Evolutionary conservation across 2,329 filamentous ascomycete genomes (phyloP).

Genomic region (Paraconiothyrium sp.): DNA sequence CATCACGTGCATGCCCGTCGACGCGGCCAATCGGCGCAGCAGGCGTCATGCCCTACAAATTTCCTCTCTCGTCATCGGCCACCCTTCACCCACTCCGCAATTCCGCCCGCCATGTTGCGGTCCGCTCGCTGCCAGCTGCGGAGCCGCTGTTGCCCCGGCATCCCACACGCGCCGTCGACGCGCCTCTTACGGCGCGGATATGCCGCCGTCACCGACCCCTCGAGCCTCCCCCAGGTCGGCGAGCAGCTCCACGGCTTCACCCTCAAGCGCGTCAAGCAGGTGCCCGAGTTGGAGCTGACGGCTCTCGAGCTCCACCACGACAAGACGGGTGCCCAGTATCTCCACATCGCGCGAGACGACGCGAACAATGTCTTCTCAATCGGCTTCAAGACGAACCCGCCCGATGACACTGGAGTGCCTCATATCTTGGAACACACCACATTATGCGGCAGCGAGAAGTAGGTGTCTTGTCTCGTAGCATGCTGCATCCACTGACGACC

Average conservation of each 20-base stretch:
- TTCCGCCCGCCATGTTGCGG: constrained; percentile 47
- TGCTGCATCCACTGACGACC: constrained; percentile 20
- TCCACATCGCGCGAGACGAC: constrained; percentile 94
- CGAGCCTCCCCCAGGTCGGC: constrained; percentile 79
- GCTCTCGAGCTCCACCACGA: constrained; percentile 91
- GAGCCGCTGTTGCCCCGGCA: constrained; percentile 24
- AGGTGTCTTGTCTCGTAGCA: constrained; percentile 30
- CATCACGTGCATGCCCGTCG: background rate
- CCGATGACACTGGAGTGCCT: constrained; percentile 93
- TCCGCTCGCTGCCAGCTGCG: constrained; percentile 43
- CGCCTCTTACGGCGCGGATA: constrained; percentile 46
- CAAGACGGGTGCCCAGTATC: constrained; percentile 93
- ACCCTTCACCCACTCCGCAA: constrained; percentile 15
- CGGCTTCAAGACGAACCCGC: constrained; percentile 98
- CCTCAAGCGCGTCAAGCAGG: constrained; percentile 85
- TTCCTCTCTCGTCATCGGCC: background rate
- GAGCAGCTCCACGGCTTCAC: constrained; percentile 95
- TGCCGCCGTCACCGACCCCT: constrained; percentile 78
- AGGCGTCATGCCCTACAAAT: constrained; percentile 17
- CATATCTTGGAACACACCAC: constrained; percentile 99
- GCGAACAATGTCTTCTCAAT: constrained; percentile 99
- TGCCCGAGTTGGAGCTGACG: constrained; percentile 92
- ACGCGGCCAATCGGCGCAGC: constrained; percentile 15
- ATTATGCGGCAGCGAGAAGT: constrained; percentile 94
- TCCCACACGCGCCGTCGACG: constrained; percentile 23